These are phyloP conservation scores for Trichoderma simmonsii DNA, from an alignment of 2,329 filamentous ascomycete genomes.

Conservation along the genomic window DNA sequence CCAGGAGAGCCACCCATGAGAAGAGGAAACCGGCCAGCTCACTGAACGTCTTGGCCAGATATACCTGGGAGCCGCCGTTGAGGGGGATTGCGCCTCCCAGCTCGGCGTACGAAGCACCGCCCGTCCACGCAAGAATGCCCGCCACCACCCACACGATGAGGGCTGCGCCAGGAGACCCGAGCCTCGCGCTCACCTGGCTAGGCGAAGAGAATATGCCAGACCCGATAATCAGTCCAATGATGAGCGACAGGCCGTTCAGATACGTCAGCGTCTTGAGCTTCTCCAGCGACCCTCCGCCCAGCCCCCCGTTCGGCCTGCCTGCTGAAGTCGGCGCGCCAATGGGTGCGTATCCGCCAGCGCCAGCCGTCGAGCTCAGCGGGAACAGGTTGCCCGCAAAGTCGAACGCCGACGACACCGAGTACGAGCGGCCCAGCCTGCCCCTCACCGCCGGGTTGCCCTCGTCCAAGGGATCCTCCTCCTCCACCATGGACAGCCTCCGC, in stretches of 20 bases:
- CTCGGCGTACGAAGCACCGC: conserved; percentile 91
- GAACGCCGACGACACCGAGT: conserved; percentile 89
- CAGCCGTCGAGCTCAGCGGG: conserved; percentile 78
- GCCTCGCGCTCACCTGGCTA: conserved; percentile 86
- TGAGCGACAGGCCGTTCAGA: conserved; percentile 85
- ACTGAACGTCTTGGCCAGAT: conserved; percentile 93
- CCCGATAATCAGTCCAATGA: conserved; percentile 91
- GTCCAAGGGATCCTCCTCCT: conserved; percentile 74
- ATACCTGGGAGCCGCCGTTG: conserved; percentile 91
- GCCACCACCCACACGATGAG: conserved; percentile 90
- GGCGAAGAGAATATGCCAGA: conserved; percentile 96
- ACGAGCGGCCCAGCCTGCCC: conserved; percentile 59
- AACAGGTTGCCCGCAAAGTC: conserved; percentile 94
- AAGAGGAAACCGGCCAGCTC: conserved; percentile 92
- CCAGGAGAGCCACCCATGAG: conserved; percentile 91
- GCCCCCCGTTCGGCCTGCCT: conserved; percentile 44
- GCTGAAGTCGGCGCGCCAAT: conserved; percentile 71
- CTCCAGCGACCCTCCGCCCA: conserved; percentile 79
- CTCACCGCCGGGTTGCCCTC: conserved; percentile 51
- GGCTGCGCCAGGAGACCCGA: conserved; percentile 85
- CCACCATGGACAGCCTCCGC: conserved; percentile 75
- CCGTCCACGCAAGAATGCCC: conserved; percentile 93
- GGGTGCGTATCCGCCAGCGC: conserved; percentile 72
- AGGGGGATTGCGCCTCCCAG: conserved; percentile 92
- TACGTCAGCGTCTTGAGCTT: conserved; percentile 96